phyloP scores from a whole-genome alignment of 306 rosid species.

The Herpetospermum pedunculosum region DNA sequence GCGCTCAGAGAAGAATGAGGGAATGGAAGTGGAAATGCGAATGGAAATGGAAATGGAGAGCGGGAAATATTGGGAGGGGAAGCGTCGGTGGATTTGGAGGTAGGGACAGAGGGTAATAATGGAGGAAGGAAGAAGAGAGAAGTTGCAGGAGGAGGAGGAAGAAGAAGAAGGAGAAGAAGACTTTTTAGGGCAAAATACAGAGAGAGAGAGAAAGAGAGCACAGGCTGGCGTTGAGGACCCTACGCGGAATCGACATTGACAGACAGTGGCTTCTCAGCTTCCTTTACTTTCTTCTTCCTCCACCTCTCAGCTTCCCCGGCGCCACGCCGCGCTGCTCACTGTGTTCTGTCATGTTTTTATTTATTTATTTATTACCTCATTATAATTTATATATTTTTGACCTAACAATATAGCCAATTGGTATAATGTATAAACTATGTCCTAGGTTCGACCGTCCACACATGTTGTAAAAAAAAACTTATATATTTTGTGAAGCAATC shows the following conservation, averaged over 20 bases:
- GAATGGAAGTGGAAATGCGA: background rate
- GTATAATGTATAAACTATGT: too few species aligned
- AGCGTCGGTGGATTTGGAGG: too few species aligned
- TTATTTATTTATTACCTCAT: background rate
- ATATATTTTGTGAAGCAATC: too few species aligned
- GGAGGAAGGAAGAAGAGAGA: background rate
- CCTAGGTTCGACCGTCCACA: too few species aligned
- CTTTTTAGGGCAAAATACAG: background rate
- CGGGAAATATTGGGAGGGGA: too few species aligned
- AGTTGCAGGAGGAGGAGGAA: background rate
- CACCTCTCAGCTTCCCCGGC: background rate
- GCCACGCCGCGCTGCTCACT: background rate
- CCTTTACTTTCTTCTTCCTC: background rate
- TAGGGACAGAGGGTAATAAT: background rate
- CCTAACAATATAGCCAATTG: too few species aligned
- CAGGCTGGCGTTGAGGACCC: background rate
- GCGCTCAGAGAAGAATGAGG: conserved; percentile 17
- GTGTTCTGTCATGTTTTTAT: background rate
- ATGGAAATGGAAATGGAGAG: background rate
- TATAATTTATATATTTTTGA: too few species aligned
- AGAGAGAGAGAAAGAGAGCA: background rate
- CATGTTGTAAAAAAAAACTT: too few species aligned
- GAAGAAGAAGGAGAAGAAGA: background rate
- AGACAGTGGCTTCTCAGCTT: background rate
- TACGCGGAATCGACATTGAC: conserved; percentile 4